Base-by-base conservation (phyloP, 2,329 filamentous ascomycete genomes). In the Cladophialophora chaetospira region DNA sequence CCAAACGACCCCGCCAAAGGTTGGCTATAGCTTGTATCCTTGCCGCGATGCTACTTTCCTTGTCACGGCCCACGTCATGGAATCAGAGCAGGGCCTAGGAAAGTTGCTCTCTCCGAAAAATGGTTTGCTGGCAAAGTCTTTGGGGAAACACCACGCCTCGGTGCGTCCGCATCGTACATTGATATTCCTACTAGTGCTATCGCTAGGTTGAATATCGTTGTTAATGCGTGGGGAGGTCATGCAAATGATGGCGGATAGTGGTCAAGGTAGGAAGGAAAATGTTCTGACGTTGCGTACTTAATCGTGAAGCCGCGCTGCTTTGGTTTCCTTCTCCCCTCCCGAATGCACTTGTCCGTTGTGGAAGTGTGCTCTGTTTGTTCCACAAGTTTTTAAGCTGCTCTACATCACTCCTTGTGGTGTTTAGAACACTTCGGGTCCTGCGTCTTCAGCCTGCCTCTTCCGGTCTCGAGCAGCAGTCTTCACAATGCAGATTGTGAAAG, bases 21-120 rank as follows among this genome's bases (percentile, higher is more conserved):
- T 53, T 36, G 17, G 15, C 45, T 42, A 45, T 48, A 40, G 33
- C 28, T 49, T 11, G 9, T 15, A 57, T 49, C 52, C 56, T 29
- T 47, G 55, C 47, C 29, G 9, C 40, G 33, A 62, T 62, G 54
- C 56, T 54, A 62, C 60, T 48, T 44, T 54, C n/a, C 52, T 45
- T 26, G 31, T 36, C 43, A 6, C 26, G 47, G 23, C 11, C 50
- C 42, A 45, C 60, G 57, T 62, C 60, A 62, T 62, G 2, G 46
- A 55, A 45, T n/a, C 38, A 19, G 53, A 13, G 47, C 48, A 38
- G 31, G 15, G 9, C 25, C 31, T 17, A 36, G 23, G 44, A 44
- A 44, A 44, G 26, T 25, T 43, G 11, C 15, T 11, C 17, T 17
- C 38, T 25, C 4, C 44, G 33, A 55, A 45, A 31, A 59, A 59